Evolutionary conservation across 2,329 filamentous ascomycete species (phyloP), one percentile per base, ranked within the genome.

Genomic region (Monilinia fructicola): DNA sequence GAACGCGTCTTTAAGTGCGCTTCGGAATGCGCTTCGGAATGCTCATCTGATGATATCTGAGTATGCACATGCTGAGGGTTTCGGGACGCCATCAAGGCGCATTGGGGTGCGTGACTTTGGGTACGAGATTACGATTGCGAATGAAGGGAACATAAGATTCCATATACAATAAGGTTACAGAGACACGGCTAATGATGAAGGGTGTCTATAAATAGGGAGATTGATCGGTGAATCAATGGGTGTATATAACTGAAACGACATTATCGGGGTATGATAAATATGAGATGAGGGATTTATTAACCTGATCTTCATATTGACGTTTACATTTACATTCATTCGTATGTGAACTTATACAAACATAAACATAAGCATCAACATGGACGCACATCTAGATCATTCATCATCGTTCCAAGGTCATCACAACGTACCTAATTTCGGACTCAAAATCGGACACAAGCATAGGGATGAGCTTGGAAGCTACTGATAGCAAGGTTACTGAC

Each of bases 1-100:
- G 56, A 59, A 23, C 56, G 14, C 18, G 56, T 35, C 1, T 18
- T 12, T 9, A 11, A 31, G n/a, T 46, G 42, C 18, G 40, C 21
- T 6, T n/a, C 5, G 31, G 18, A 31, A 31, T 46, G 42, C 18
- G 40, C 21, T 6, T n/a, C 5, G 31, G 31, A 23, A 35, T 48
- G 56, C 56, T 59, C 56, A 59, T 59, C 56, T 59, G 56, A 46
- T 35, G 26, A 23, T 46, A 42, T 59, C 56, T 59, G 31, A 7
- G 42, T 21, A 59, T 46, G 21, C 26, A 23, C 42, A 48, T 59
- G 56, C 11, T 46, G 56, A 48, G 56, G 42, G 42, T 35, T 48
- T 35, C 56, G 56, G 42, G 42, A 44, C 42, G 56, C 56, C 56
- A 59, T 59, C 31, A 21, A 21, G 40, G 42, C 42, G 56, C 42